phyloP scores from a whole-genome alignment of 148 eudicot genomes.

The Talinum fruticosum region DNA sequence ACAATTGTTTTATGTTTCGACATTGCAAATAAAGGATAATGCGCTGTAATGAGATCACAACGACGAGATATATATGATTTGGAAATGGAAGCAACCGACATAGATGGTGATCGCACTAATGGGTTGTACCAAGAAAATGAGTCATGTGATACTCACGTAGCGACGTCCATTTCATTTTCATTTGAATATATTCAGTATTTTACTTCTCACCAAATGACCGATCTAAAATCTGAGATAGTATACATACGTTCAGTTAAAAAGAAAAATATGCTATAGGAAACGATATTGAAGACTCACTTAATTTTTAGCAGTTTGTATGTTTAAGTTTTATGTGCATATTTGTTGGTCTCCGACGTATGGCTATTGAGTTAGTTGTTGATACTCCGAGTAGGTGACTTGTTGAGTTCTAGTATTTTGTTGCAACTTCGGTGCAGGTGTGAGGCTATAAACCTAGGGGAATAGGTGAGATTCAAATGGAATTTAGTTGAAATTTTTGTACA shows the following conservation, averaged over 20 bases:
- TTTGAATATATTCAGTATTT: neutral
- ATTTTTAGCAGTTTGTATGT: too few relatives aligned
- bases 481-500: too few relatives aligned
- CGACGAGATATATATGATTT: neutral
- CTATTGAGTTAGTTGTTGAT: too few relatives aligned
- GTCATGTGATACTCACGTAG: neutral
- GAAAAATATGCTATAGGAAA: neutral
- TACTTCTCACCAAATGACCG: neutral
- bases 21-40: constrained; percentile 6
- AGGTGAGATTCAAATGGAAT: too few relatives aligned
- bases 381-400: too few relatives aligned
- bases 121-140: neutral
- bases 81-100: neutral
- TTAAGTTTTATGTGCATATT: too few relatives aligned
- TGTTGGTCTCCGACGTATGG: too few relatives aligned
- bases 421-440: too few relatives aligned
- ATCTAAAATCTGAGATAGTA: neutral
- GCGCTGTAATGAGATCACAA: neutral
- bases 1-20: constrained; percentile 4
- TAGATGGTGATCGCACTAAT: neutral
- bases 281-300: neutral
- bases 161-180: neutral
- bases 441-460: too few relatives aligned
- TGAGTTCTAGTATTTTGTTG: too few relatives aligned
- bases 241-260: neutral